Evolutionary conservation across 208 protist species (phyloP), one percentile per base, ranked within the genome.

Genomic region (Trypanosoma avium): DNA sequence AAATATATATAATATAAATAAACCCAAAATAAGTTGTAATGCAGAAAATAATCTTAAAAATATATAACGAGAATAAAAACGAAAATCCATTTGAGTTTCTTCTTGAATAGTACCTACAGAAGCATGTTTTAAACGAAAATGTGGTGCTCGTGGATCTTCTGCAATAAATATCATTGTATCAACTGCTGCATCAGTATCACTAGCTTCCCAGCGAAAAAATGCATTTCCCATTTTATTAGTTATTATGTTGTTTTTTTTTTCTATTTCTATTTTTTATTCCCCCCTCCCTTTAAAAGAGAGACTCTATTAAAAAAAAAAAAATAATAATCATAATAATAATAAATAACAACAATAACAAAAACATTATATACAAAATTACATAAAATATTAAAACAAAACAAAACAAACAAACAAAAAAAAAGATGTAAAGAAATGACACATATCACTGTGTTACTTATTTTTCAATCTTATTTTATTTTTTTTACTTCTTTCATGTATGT

Each of bases 21-120:
- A 38, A 21, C 32, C 59, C 22, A 73, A 35, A 24, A 73, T 15
- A 2, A 67, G 22, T 26, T 79, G 73, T 10, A 73, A 46, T 22
- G 61, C 66, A 13, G 66, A 70, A 47, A 79, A 73, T 6, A 73
- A 42, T 4, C 67, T 17, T 3, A 79, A 36, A 45, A 79, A 79
- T 15, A 70, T 40, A 26, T 62, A 62, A 24, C 64, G 30, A 45
- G 64, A 70, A 46, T 63, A 70, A 30, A 70, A 45, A 27, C 54
- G 30, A 50, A 70, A 63, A 24, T 9, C 27, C 13, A 30, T 49
- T 26, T 42, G 42, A 48, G 46, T 19, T 47, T 22, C 3, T 22
- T 70, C 54, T 13, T 38, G 22, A 15, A 61, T 43, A n/a, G 48
- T 56, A 30, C 38, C 29, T 13, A 49, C 49, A 62, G 53, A 38